phyloP scores from a whole-genome alignment of 768 basidiomycete genomes.

The Lactifluus hygrophoroides region DNA sequence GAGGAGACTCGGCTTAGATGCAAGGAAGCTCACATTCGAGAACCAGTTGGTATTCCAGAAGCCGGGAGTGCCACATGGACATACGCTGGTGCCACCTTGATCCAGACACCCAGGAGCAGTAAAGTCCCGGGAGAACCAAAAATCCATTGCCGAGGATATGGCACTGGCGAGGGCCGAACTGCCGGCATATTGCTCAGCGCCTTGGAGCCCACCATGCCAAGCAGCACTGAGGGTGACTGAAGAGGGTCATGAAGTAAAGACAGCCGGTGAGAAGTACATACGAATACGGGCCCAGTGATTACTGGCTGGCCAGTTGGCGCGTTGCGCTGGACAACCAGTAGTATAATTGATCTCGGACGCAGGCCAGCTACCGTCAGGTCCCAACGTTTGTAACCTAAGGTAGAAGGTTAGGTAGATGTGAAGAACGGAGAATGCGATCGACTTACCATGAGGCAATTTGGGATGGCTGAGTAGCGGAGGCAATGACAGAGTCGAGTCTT shows the following conservation, averaged over 20 bases:
- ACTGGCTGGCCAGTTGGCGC: constrained; percentile 32
- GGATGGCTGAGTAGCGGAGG: neutral
- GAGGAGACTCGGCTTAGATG: neutral
- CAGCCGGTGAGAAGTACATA: constrained; percentile 3
- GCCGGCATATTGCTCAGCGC: constrained; percentile 11
- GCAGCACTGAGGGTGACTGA: constrained; percentile 22
- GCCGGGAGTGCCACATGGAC: constrained; percentile 27
- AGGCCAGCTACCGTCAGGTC: constrained; percentile 21
- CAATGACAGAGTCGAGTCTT: constrained; percentile 10
- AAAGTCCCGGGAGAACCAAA: constrained; percentile 28
- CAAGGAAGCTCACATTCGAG: constrained; percentile 12
- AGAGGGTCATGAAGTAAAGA: neutral
- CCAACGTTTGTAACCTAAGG: constrained; percentile 19
- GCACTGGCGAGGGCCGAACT: constrained; percentile 17
- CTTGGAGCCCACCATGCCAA: constrained; percentile 21
- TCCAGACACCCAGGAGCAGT: constrained; percentile 25
- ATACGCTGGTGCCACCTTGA: constrained; percentile 22
- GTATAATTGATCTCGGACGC: constrained; percentile 25
- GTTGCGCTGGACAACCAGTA: constrained; percentile 28
- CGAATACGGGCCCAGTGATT: constrained; percentile 25
- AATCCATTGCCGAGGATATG: constrained; percentile 24
- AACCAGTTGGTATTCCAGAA: constrained; percentile 21
- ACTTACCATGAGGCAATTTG: constrained; percentile 12
- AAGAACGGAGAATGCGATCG: neutral
- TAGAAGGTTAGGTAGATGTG: neutral